Evolutionary conservation across 2,329 filamentous ascomycete species (phyloP).

Genomic region (Talaromyces amestolkiae): DNA sequence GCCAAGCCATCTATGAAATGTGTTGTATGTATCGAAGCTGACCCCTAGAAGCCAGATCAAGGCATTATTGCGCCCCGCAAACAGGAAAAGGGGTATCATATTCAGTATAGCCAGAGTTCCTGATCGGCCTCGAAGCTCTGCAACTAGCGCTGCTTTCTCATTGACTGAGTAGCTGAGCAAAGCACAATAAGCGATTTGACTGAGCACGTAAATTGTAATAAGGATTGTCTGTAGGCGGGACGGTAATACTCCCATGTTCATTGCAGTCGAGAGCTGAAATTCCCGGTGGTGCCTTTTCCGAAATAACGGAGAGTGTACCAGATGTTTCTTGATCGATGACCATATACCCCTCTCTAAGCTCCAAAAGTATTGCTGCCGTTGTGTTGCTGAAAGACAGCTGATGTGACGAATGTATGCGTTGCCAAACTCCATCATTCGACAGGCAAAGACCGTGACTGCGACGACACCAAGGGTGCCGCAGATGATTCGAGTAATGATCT

Average conservation of each 20-base stretch:
- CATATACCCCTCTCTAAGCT: conserved; percentile 42
- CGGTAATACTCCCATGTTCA: conserved; percentile 74
- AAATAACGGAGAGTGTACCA: conserved; percentile 64
- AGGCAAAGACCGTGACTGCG: conserved; percentile 39
- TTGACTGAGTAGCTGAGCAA: conserved; percentile 45
- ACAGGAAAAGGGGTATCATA: conserved; percentile 84
- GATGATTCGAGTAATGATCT: conserved; percentile 41
- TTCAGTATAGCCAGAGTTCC: conserved; percentile 84
- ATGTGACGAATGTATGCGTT: conserved; percentile 47
- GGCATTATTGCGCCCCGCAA: conserved; percentile 91
- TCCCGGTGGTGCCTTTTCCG: conserved; percentile 74
- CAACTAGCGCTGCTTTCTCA: conserved; percentile 59
- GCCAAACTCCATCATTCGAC: conserved; percentile 43
- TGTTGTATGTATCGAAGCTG: conserved; percentile 95
- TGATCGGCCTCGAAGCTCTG: conserved; percentile 80
- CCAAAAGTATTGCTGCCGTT: conserved; percentile 46
- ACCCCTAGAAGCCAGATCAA: conserved; percentile 77
- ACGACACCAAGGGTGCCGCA: conserved; percentile 36
- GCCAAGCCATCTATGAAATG: conserved; percentile 80
- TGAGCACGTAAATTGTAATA: conserved; percentile 64
- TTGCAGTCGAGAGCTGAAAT: conserved; percentile 64
- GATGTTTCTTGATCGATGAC: conserved; percentile 46
- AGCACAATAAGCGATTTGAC: conserved; percentile 72
- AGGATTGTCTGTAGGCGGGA: conserved; percentile 74
- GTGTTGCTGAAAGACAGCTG: conserved; percentile 37